Percentiles rank a stretch among this genome's conserved stretches.
phyloP scores from a whole-genome alignment of 2,329 filamentous ascomycete genomes.

The Fusarium sp. region DNA sequence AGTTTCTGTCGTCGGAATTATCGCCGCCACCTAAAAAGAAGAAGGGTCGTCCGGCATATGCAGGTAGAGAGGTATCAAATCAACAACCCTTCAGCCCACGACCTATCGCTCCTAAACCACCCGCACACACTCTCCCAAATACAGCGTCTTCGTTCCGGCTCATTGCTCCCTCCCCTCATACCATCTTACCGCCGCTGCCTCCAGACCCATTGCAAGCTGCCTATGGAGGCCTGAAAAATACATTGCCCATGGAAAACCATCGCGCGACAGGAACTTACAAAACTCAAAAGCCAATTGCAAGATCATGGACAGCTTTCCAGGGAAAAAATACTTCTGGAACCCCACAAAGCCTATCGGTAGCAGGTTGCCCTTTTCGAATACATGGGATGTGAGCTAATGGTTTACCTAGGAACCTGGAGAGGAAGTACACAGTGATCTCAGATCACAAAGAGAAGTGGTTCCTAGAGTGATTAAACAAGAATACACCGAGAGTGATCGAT shows the following conservation, averaged over 20 bases:
- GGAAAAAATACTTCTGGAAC: background rate
- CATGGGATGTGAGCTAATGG: background rate
- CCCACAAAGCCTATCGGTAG: background rate
- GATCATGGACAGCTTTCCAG: background rate
- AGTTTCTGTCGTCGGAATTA: slow-evolving; percentile 14
- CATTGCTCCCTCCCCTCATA: slow-evolving; percentile 28
- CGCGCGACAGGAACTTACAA: background rate
- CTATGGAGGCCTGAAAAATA: background rate
- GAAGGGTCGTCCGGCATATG: slow-evolving; percentile 61
- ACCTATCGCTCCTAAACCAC: slow-evolving; percentile 50
- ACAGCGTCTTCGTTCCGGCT: slow-evolving; percentile 8
- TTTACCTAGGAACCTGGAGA: slow-evolving; percentile 1
- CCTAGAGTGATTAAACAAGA: slow-evolving; percentile 7
- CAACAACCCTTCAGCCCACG: slow-evolving; percentile 52
- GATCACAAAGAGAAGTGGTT: slow-evolving; percentile 14
- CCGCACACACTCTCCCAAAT: slow-evolving; percentile 18
- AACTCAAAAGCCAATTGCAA: background rate
- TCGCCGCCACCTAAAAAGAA: slow-evolving; percentile 52
- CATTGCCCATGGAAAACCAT: background rate
- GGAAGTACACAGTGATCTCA: slow-evolving; percentile 1
- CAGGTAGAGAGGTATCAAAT: slow-evolving; percentile 56
- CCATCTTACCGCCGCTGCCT: background rate
- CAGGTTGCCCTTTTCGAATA: background rate
- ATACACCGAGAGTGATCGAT: background rate
- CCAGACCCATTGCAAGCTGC: background rate